These are phyloP conservation scores for Morella rubra DNA, from an alignment of 306 rosid species.

Conservation along the genomic window DNA sequence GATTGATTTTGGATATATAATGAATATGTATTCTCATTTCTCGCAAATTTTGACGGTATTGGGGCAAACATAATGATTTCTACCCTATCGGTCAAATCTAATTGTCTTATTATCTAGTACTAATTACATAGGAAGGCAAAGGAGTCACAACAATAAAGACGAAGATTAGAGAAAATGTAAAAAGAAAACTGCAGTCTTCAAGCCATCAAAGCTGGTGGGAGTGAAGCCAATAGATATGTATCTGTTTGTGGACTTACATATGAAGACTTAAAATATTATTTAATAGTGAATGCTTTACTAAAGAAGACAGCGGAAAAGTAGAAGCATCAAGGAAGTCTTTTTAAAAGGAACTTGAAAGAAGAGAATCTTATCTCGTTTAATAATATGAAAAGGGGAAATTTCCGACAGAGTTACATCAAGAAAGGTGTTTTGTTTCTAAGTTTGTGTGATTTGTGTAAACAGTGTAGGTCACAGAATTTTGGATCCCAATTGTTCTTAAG, in stretches of 20 bases:
- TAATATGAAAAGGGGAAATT: conserved; percentile 32
- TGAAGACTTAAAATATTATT: too few relatives aligned
- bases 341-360: conserved; percentile 33
- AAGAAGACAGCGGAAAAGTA: conserved; percentile 27
- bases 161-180: conserved; percentile 3
- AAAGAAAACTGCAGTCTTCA: conserved; percentile 14
- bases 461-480: conserved; percentile 6
- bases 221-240: not conserved
- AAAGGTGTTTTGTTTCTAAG: conserved; percentile 21
- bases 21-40: conserved; percentile 2
- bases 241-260: too few relatives aligned
- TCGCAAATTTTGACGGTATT: conserved; percentile 14
- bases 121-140: not conserved
- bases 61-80: conserved; percentile 25
- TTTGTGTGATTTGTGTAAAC: not conserved
- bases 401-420: conserved; percentile 24
- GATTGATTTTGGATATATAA: not conserved
- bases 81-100: conserved; percentile 21
- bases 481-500: conserved; percentile 10
- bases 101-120: conserved; percentile 15
- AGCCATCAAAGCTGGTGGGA: conserved; percentile 22
- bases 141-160: not conserved
- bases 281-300: conserved; percentile 31
- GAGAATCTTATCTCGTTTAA: conserved; percentile 39
- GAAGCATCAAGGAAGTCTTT: conserved; percentile 36